A percentile compares a stretch with the other conserved stretches of the same genome.
These are phyloP conservation scores for Colletotrichum musae DNA, from an alignment of 2,329 filamentous ascomycete species.

Conservation along the genomic window DNA sequence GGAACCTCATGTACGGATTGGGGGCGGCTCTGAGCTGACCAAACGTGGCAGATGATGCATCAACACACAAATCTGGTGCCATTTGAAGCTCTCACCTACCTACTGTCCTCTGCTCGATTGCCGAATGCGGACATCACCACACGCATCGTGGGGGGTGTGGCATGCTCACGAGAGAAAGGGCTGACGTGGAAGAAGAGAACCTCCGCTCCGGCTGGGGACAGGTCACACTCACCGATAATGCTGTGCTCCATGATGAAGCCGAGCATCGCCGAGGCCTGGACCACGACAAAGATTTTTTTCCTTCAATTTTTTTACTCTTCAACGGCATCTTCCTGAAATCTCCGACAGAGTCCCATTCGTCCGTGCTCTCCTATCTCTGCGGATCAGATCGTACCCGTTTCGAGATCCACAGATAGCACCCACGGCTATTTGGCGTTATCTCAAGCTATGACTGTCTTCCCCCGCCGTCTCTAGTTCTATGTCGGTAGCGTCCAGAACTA, in stretches of 20 bases:
- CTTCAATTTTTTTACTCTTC: constrained; percentile 19
- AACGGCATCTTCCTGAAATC: constrained; percentile 26
- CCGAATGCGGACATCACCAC: constrained; percentile 6
- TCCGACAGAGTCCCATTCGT: constrained; percentile 22
- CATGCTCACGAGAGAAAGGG: constrained; percentile 11
- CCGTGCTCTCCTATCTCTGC: constrained; percentile 37
- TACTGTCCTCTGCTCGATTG: constrained; percentile 1
- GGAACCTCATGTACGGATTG: constrained; percentile 7
- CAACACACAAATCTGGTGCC: not conserved
- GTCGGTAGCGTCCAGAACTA: constrained; percentile 4
- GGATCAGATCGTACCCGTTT: constrained; percentile 38
- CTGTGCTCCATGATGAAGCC: constrained; percentile 33
- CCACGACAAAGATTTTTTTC: constrained; percentile 24
- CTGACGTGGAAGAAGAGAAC: constrained; percentile 10
- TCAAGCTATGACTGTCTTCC: constrained; percentile 26
- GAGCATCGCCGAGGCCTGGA: constrained; percentile 35
- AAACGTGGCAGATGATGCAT: constrained; percentile 1
- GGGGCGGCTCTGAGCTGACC: constrained; percentile 6
- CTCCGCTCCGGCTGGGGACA: constrained; percentile 33
- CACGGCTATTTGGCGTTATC: constrained; percentile 27
- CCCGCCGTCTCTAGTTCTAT: constrained; percentile 6
- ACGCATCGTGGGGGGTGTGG: constrained; percentile 10
- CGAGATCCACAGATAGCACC: constrained; percentile 40
- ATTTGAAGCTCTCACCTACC: not conserved
- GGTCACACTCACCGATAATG: constrained; percentile 26